A percentile compares a stretch with the other conserved stretches of the same genome.
Evolutionary conservation across 139 green algal genomes (phyloP).

Genomic region (Micromonas pusilla): DNA sequence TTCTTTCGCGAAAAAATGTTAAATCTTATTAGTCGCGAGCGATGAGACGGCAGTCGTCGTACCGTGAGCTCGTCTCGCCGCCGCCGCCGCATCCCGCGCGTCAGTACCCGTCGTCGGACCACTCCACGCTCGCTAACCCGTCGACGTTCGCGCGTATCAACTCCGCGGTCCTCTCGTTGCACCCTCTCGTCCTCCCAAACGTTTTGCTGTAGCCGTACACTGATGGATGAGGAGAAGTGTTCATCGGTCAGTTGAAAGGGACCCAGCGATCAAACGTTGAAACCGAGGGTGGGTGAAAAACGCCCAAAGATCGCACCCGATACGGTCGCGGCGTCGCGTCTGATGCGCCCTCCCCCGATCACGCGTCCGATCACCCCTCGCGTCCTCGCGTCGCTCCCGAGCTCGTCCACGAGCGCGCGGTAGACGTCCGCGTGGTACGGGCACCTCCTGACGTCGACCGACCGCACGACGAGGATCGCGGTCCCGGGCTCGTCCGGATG

Average conservation of each 20-base stretch:
- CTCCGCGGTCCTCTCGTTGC: conserved; percentile 26
- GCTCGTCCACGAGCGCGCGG: background rate
- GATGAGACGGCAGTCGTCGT: too few relatives aligned
- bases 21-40: too few relatives aligned
- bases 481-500: background rate
- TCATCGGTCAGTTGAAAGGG: too few relatives aligned
- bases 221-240: too few relatives aligned
- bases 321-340: background rate
- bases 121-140: background rate
- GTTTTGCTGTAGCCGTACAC: conserved; percentile 24
- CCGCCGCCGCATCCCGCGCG: too few relatives aligned
- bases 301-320: too few relatives aligned
- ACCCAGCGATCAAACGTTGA: too few relatives aligned
- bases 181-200: conserved; percentile 6
- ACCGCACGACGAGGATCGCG: background rate
- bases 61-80: too few relatives aligned
- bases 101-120: conserved; percentile 19
- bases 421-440: conserved; percentile 9
- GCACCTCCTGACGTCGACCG: background rate
- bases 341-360: background rate
- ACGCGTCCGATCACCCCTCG: background rate
- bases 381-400: background rate
- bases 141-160: conserved; percentile 30
- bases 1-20: too few relatives aligned
- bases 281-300: too few relatives aligned